Evolutionary conservation across 768 basidiomycete genomes (phyloP), one percentile per base, ranked within the genome.

Genomic region (Cyclocybe aegerita): DNA sequence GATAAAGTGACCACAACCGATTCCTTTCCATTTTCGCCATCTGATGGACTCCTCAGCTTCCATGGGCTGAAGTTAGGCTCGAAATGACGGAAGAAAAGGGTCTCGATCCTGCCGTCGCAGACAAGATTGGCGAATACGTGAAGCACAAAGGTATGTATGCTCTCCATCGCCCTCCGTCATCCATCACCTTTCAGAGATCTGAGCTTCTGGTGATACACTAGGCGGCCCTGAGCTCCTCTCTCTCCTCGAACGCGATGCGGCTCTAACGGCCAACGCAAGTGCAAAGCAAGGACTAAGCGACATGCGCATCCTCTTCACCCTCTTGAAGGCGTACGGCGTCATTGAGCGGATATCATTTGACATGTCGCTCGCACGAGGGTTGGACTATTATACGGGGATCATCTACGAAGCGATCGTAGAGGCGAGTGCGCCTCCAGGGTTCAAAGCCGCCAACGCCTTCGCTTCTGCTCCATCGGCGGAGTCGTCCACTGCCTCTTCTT

Each of bases 21-120:
- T 31, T 32, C 8, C 6, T 16, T 16, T 10, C 39, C 33, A 9
- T 15, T 12, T 33, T 40, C 17, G 41, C 38, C 36, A 3, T 15
- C 23, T 37, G 8, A 36, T 43, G 58, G 38, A 40, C 43, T 41
- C n/a, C 0, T 33, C 54, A 93, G 91, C 70, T 88, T 16, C 81
- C 96, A 0, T 99, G 97, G 96, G 61, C 66, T 2, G 93, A 96
- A 41, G 96, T 99, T 8, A 90, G 86, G 70, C 88, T 88, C 61
- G 96, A 99, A 69, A 98, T 99, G 97, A 92, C 87, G 0, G 88
- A 86, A 0, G 95, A 98, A 64, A 99, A 99, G 63, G 93, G 94
- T 0, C 74, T 99, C 14, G 86, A 88, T 56, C 67, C 81, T 8
- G 79, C 73, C 5, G 79, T 88, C 3, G 95, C 97, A 0, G 96